These are phyloP conservation scores for Suillus cothurnatus DNA, from an alignment of 768 basidiomycete species.

Conservation along the genomic window DNA sequence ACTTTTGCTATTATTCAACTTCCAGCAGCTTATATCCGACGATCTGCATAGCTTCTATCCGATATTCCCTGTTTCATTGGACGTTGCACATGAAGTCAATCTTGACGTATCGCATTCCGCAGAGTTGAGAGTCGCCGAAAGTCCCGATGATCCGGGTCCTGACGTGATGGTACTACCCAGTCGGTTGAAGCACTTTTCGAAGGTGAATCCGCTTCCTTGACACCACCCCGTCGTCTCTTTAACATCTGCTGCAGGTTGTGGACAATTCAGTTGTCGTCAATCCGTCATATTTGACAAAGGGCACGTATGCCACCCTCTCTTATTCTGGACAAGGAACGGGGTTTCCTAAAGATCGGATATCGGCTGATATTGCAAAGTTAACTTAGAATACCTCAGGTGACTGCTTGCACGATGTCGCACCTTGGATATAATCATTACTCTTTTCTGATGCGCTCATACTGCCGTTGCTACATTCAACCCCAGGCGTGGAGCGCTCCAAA, in stretches of 20 bases:
- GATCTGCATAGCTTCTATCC: conserved; percentile 80
- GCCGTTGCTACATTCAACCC: too few relatives aligned
- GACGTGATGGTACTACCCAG: conserved; percentile 89
- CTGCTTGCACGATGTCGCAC: background rate
- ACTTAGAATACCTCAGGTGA: conserved; percentile 18
- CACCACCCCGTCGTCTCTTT: background rate
- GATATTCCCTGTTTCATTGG: conserved; percentile 82
- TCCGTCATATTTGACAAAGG: conserved; percentile 75
- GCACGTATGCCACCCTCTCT: conserved; percentile 52
- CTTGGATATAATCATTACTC: background rate
- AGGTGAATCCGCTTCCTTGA: conserved; percentile 48
- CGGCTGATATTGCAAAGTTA: conserved; percentile 26
- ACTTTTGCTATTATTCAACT: background rate
- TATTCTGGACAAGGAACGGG: conserved; percentile 31
- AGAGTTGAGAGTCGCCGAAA: conserved; percentile 40
- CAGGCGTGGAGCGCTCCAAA: too few relatives aligned
- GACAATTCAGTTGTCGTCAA: conserved; percentile 82
- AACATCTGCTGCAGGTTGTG: conserved; percentile 54
- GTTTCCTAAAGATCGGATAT: conserved; percentile 30
- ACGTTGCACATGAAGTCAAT: conserved; percentile 79
- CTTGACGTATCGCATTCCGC: conserved; percentile 84
- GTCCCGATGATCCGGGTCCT: conserved; percentile 54
- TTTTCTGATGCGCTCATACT: background rate
- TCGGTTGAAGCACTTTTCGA: conserved; percentile 85
- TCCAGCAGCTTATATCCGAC: conserved; percentile 1